Conservation (phyloP, 148 eudicot genomes). For the Amaranthus hypochondriacus region DNA sequence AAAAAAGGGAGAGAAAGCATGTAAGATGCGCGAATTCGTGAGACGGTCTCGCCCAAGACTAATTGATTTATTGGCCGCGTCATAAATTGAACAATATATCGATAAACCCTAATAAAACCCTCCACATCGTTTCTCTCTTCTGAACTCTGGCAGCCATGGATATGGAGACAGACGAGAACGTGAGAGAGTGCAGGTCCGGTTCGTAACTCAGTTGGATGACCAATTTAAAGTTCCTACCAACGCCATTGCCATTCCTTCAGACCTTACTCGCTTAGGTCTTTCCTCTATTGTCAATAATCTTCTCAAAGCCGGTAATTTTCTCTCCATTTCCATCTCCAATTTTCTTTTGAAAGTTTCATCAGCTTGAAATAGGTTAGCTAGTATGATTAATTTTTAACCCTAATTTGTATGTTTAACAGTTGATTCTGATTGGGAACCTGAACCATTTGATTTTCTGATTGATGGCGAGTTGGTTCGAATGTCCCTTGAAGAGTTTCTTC, state of each 20-base stretch:
- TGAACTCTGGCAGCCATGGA: slow-evolving; percentile 21
- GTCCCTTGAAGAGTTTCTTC: slow-evolving; percentile 84
- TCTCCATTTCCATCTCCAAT: neutral
- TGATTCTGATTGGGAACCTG: slow-evolving; percentile 61
- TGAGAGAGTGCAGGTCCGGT: slow-evolving; percentile 59
- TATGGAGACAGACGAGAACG: slow-evolving; percentile 36
- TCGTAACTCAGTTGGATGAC: slow-evolving; percentile 55
- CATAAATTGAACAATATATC: too few relatives aligned
- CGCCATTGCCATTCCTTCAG: slow-evolving; percentile 61
- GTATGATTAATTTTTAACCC: neutral
- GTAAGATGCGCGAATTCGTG: too few relatives aligned
- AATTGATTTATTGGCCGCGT: too few relatives aligned
- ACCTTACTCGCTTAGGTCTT: slow-evolving; percentile 73
- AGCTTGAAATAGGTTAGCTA: neutral
- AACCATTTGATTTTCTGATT: slow-evolving; percentile 84
- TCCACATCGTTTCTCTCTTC: too few relatives aligned
- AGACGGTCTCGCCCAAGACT: too few relatives aligned
- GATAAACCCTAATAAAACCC: too few relatives aligned
- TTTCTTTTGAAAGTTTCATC: neutral
- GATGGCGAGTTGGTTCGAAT: slow-evolving; percentile 81
- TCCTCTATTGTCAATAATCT: slow-evolving; percentile 71
- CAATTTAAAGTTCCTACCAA: slow-evolving; percentile 49
- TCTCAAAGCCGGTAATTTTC: slow-evolving; percentile 41
- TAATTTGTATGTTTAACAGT: slow-evolving; percentile 23
- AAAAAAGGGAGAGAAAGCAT: too few relatives aligned